Conservation (phyloP, 345 rosid genomes). For the Eucalyptus victrix region DNA sequence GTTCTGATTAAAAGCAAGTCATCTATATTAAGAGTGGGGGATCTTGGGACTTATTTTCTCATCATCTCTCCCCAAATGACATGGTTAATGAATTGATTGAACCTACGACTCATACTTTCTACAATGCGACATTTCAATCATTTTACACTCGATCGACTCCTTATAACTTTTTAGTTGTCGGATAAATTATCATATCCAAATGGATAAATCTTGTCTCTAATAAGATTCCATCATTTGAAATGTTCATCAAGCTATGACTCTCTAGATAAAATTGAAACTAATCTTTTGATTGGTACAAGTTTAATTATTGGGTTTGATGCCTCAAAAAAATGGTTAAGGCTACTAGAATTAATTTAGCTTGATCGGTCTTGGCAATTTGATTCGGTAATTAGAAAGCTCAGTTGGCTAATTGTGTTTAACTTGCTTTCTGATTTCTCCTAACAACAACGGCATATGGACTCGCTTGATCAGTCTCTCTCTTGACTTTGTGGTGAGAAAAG, state of each 20-base stretch:
- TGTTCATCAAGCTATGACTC: not conserved
- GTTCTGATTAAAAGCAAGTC: not conserved
- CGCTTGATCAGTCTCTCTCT: not conserved
- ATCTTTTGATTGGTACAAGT: not conserved
- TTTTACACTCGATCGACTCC: not conserved
- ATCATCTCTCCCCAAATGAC: not conserved
- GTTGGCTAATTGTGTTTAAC: not conserved
- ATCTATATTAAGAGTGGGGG: not conserved
- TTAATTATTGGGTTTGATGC: not conserved
- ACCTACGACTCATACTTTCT: not conserved
- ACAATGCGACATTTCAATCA: not conserved
- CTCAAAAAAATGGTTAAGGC: not conserved
- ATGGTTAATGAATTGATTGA: not conserved
- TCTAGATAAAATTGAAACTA: not conserved
- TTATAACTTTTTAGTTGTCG: not conserved
- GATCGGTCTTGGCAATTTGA: not conserved
- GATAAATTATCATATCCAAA: not conserved
- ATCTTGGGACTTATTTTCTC: not conserved
- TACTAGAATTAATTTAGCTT: not conserved
- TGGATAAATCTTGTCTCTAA: not conserved
- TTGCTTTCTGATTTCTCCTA: not conserved
- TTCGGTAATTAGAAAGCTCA: not conserved
- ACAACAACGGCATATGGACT: not conserved
- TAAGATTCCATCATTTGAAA: not conserved
- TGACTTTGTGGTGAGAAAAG: not conserved